phyloP scores from a whole-genome alignment of 2,329 filamentous ascomycete species.

The Botrytis byssoidea region DNA sequence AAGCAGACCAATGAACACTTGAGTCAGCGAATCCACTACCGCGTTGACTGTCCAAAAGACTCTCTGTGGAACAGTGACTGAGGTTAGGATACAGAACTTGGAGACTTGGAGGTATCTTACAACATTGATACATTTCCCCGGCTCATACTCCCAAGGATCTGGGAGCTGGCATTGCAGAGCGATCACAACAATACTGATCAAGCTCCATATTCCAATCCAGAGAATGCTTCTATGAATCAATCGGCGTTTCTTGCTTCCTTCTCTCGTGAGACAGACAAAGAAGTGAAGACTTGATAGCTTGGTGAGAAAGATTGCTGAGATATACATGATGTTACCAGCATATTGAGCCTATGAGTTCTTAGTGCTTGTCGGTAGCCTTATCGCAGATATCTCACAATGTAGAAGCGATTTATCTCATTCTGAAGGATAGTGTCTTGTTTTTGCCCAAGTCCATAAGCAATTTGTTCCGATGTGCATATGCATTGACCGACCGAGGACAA shows the following conservation, averaged over 20 bases:
- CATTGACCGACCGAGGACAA: slow-evolving; percentile 9
- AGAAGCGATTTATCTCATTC: not conserved
- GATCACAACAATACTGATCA: not conserved
- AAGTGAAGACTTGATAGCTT: slow-evolving; percentile 4
- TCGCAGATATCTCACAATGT: not conserved
- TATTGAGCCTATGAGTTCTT: slow-evolving; percentile 3
- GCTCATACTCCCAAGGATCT: not conserved
- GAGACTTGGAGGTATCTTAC: not conserved
- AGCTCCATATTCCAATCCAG: not conserved
- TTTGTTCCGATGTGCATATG: slow-evolving; percentile 1
- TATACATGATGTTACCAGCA: slow-evolving; percentile 9
- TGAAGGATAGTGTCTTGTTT: not conserved
- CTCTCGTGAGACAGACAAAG: slow-evolving; percentile 5
- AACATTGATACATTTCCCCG: slow-evolving; percentile 4
- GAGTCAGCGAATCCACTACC: not conserved
- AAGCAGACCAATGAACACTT: not conserved
- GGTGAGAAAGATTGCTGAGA: not conserved
- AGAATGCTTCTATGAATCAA: not conserved
- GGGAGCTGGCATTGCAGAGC: slow-evolving; percentile 6
- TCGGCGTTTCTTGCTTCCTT: not conserved
- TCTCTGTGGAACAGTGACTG: not conserved
- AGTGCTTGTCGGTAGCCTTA: not conserved
- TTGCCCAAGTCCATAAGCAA: slow-evolving; percentile 6
- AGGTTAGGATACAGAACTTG: not conserved
- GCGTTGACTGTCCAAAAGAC: slow-evolving; percentile 12